Percentiles rank a stretch among this genome's conserved stretches.
Evolutionary conservation across 2,329 filamentous ascomycete genomes (phyloP).

Genomic region (Cercospora sesami): DNA sequence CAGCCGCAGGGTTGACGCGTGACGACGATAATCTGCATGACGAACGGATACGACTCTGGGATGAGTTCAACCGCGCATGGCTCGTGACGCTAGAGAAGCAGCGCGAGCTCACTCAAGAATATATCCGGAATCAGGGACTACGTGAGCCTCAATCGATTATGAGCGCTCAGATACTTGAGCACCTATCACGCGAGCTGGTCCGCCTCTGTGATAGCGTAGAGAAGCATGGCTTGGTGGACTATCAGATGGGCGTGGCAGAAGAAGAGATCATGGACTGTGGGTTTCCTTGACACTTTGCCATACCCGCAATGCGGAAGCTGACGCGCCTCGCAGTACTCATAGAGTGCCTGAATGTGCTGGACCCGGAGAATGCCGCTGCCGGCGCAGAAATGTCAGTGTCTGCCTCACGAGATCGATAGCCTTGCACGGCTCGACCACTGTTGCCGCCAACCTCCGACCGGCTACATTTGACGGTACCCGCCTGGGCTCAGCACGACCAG

Average conservation of each 20-base stretch:
- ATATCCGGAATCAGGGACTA: conserved; percentile 60
- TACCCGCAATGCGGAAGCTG: conserved; percentile 9
- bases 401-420: conserved; percentile 25
- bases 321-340: conserved; percentile 26
- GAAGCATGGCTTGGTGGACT: conserved; percentile 91
- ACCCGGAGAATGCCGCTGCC: conserved; percentile 25
- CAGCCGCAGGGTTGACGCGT: conserved; percentile 69
- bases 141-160: conserved; percentile 63
- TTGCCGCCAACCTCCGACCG: background rate
- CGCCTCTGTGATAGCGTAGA: conserved; percentile 83
- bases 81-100: conserved; percentile 79
- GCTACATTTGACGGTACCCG: background rate
- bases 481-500: background rate
- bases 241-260: conserved; percentile 95
- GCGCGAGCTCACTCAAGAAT: conserved; percentile 66
- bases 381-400: conserved; percentile 25
- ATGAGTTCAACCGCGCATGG: conserved; percentile 93
- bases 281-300: conserved; percentile 39
- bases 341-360: conserved; percentile 27
- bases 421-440: background rate
- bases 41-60: conserved; percentile 83
- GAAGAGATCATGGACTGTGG: conserved; percentile 83
- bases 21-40: conserved; percentile 75
- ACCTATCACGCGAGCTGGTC: conserved; percentile 79
- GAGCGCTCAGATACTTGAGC: conserved; percentile 66